Conservation (phyloP, 495 filamentous ascomycete genomes). For the Penicillium parvum region DNA sequence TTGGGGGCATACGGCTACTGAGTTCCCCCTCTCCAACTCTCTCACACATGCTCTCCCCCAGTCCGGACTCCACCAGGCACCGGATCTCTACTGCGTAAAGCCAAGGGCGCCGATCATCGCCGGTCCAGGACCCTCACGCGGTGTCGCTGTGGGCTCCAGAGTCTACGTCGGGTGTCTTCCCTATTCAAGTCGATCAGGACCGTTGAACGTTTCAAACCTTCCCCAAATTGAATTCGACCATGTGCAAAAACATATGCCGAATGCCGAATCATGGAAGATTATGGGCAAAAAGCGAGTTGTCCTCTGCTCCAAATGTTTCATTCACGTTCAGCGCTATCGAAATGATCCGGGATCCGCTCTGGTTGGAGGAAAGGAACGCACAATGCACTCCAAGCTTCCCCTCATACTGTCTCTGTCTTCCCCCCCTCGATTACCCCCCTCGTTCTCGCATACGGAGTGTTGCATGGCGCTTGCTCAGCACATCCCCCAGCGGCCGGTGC, state of each 20-base stretch:
- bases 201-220: slow-evolving; percentile 24
- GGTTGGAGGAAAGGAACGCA: background rate
- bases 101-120: slow-evolving; percentile 18
- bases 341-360: no score
- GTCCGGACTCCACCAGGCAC: slow-evolving; percentile 3
- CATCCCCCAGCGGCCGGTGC: background rate
- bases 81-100: no score
- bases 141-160: slow-evolving; percentile 7
- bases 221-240: background rate
- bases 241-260: background rate
- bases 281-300: no score
- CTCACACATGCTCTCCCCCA: slow-evolving; percentile 7
- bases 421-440: background rate
- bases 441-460: background rate
- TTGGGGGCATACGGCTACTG: no score
- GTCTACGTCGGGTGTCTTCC: slow-evolving; percentile 8
- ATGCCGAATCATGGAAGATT: no score
- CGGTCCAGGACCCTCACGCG: slow-evolving; percentile 12
- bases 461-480: background rate
- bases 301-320: no score
- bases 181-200: slow-evolving; percentile 9
- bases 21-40: background rate
- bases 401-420: background rate
- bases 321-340: no score
- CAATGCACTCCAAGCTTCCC: background rate